These are phyloP conservation scores for Rhizoctonia solani DNA, from an alignment of 1,284 basidiomycete species.

Conservation along the genomic window DNA sequence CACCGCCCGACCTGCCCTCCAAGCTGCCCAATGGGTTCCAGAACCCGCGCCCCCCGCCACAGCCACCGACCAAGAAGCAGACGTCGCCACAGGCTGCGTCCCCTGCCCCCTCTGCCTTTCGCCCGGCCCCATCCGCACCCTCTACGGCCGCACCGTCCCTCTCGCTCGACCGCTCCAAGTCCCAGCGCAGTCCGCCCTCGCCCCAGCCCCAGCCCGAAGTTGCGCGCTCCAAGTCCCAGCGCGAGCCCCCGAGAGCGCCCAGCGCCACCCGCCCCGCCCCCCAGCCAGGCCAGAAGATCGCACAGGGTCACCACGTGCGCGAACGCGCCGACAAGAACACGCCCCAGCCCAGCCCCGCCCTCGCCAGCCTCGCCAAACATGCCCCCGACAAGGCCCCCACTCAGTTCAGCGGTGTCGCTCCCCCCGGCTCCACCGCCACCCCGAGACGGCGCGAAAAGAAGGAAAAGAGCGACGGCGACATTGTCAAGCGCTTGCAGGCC, in stretches of 20 bases:
- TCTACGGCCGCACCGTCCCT: constrained; percentile 52
- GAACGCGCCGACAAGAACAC: constrained; percentile 27
- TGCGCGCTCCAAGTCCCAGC: constrained; percentile 76
- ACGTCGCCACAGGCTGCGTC: constrained; percentile 46
- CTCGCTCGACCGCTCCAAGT: constrained; percentile 71
- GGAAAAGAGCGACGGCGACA: constrained; percentile 79
- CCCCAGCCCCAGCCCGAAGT: constrained; percentile 46
- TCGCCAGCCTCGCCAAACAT: constrained; percentile 63
- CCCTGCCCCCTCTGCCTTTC: constrained; percentile 57
- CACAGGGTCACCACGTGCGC: constrained; percentile 26
- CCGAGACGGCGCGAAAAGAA: constrained; percentile 84
- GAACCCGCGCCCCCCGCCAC: constrained; percentile 41
- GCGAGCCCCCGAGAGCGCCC: constrained; percentile 47
- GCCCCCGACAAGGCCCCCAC: neutral
- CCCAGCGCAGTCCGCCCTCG: constrained; percentile 44
- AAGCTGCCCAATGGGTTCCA: constrained; percentile 39
- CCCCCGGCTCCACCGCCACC: constrained; percentile 59
- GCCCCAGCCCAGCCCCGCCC: constrained; percentile 53
- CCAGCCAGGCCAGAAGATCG: constrained; percentile 18
- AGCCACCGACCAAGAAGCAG: constrained; percentile 38
- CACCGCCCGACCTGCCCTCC: constrained; percentile 41
- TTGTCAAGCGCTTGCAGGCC: constrained; percentile 86
- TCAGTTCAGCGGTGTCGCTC: constrained; percentile 9
- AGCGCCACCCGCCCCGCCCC: neutral
- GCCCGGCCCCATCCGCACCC: constrained; percentile 66